Base-by-base conservation (phyloP, 139 green algal genomes). In the Volvox africanus region DNA sequence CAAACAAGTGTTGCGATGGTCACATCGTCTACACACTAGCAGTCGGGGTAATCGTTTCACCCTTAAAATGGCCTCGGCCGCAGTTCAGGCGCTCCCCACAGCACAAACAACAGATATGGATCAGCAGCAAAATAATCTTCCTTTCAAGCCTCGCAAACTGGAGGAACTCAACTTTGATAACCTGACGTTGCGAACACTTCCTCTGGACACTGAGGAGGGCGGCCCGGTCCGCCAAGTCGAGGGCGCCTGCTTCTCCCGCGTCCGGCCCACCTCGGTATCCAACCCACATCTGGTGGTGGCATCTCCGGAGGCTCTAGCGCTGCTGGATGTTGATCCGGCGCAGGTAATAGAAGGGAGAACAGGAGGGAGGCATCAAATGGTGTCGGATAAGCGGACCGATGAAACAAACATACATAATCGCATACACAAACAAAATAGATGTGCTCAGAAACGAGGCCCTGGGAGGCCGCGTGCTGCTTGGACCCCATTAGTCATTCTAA, bases 301-400 rank as follows among this genome's bases (percentile, higher is more conserved):
- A 0, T 95, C 92, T 1, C 28, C 44, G 20, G 90, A 93, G 21
- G 93, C 94, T 0, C 87, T 97, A 30, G 80, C 69, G 21, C 82
- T 97, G 50, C 91, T 97, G 77, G 95, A 93, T 28, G 33, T 97
- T 13, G 79, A 92, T 36, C 80, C 89, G 13, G 62, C 62, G 37
- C 68, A 96, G 92, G 93, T 96, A 73, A 37, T 55, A 28, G 65
- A 28, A 73, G 65, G 21, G 65, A 73, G 5, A n/a, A n/a, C n/a
- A n/a, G n/a, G n/a, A n/a, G n/a, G n/a, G n/a, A n/a, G n/a, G n/a
- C n/a, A n/a, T n/a, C n/a, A n/a, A n/a, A n/a, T n/a, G n/a, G n/a
- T n/a, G n/a, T n/a, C n/a, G n/a, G n/a, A n/a, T n/a, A n/a, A n/a
- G n/a, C n/a, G n/a, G n/a, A n/a, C n/a, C n/a, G n/a, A n/a, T n/a